Base-by-base conservation (phyloP, 108 stramenopile species). In the Schizochytrium sp. region DNA sequence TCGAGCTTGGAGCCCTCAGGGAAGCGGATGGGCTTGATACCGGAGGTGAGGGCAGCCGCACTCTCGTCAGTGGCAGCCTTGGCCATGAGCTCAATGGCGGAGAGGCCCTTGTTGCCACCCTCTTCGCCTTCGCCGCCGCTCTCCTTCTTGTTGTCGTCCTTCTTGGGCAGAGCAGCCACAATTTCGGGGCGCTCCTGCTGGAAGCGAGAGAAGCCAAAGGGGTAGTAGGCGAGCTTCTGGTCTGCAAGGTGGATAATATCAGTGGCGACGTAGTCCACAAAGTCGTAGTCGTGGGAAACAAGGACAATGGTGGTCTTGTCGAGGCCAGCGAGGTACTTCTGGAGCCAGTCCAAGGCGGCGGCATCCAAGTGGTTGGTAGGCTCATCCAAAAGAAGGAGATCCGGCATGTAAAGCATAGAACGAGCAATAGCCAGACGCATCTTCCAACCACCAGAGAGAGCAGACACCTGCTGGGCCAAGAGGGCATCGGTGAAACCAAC, bases 71-170 rank as follows among this genome's bases (percentile, higher is more conserved):
- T 58, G 28, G 49, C 53, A 8, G 89, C 89, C 61, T 89, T 87
- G 91, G 93, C 46, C 90, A 98, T 98, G 90, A 98, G 96, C 93
- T 99, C 98, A 96, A 98, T 98, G 87, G 93, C 93, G 92, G 96
- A 88, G 94, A 94, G 93, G 98, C 98, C 40, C 98, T 98, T 88
- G 98, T 95, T 8, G 96, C 88, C 4, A 96, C 96, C 59, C 96
- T 91, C 91, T 97, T 97, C 61, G 98, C 99, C 92, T 97, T 98
- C 89, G 94, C 96, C 98, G 87, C 95, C 95, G 60, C 98, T 97
- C 89, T 98, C 98, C 88, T 98, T 97, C 97, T 98, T 97, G 96
- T 98, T 97, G 93, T 99, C 98, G 57, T 94, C 95, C 57, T 96
- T 91, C 90, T 98, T 97, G 60, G 95, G 94, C 83, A 95, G 92